These are phyloP conservation scores for Herpetomonas tarakana DNA, from an alignment of 208 protist genomes.

Conservation along the genomic window DNA sequence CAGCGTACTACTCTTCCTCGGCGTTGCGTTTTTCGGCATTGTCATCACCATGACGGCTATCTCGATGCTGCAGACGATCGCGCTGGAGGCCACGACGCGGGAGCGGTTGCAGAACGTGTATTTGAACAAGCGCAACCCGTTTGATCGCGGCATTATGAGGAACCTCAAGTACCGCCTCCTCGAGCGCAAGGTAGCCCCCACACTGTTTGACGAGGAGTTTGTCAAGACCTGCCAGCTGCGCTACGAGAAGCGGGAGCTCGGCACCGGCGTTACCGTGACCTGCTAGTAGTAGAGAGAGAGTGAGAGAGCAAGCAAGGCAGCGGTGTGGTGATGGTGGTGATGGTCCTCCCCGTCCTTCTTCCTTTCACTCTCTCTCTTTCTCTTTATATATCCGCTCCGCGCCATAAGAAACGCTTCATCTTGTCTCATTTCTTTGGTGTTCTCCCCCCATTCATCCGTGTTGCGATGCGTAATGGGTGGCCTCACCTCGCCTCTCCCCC, in stretches of 20 bases:
- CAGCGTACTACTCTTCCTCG: conserved; percentile 14
- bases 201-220: conserved; percentile 73
- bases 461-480: too few species aligned
- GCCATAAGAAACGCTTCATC: background rate
- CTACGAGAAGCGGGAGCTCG: conserved; percentile 31
- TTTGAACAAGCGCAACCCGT: conserved; percentile 63
- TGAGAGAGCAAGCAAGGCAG: background rate
- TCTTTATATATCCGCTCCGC: too few species aligned
- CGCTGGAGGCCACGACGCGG: conserved; percentile 49
- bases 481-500: too few species aligned
- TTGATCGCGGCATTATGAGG: conserved; percentile 36
- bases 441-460: background rate
- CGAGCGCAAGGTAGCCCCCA: conserved; percentile 26
- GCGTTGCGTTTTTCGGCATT: conserved; percentile 19
- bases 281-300: conserved; percentile 13
- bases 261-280: conserved; percentile 25
- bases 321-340: too few species aligned
- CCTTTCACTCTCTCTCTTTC: background rate
- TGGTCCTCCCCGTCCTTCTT: too few species aligned
- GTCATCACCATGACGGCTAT: conserved; percentile 18
- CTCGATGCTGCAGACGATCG: conserved; percentile 32
- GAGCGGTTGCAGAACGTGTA: conserved; percentile 77
- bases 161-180: conserved; percentile 57
- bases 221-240: conserved; percentile 45
- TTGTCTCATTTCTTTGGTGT: background rate